phyloP scores from a whole-genome alignment of 2,329 filamentous ascomycete genomes.

The Fusarium anthophilum region DNA sequence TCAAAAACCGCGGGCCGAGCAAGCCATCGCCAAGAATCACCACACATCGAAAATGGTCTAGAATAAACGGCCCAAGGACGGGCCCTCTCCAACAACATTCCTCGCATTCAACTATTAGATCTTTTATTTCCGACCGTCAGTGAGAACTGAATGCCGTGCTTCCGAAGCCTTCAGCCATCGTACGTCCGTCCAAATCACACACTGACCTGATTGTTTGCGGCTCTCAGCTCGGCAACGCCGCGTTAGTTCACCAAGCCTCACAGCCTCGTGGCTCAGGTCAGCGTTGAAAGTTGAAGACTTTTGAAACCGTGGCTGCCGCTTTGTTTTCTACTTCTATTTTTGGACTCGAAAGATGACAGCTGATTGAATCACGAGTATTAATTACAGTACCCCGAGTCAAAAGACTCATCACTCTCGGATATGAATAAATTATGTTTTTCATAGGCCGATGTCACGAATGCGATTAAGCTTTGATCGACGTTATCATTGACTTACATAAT shows the following conservation, averaged over 20 bases:
- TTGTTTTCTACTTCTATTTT: not conserved
- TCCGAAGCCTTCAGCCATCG: not conserved
- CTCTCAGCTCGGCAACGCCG: not conserved
- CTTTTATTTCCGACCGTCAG: not conserved
- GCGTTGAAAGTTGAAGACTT: not conserved
- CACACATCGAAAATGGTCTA: not conserved
- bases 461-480: not conserved
- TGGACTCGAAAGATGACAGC: not conserved
- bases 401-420: not conserved
- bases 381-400: too few relatives aligned
- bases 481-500: not conserved
- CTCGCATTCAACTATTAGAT: not conserved
- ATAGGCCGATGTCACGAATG: not conserved
- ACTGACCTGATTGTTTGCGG: not conserved
- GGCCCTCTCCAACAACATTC: not conserved
- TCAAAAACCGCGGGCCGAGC: not conserved
- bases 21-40: slow-evolving; percentile 1
- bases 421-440: not conserved
- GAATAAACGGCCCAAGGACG: not conserved
- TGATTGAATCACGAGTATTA: not conserved
- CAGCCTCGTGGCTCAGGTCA: not conserved
- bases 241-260: not conserved
- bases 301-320: not conserved
- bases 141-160: not conserved
- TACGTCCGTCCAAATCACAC: not conserved